Evolutionary conservation across 2,329 filamentous ascomycete genomes (phyloP).

Genomic region (Ceratocystis destructans): DNA sequence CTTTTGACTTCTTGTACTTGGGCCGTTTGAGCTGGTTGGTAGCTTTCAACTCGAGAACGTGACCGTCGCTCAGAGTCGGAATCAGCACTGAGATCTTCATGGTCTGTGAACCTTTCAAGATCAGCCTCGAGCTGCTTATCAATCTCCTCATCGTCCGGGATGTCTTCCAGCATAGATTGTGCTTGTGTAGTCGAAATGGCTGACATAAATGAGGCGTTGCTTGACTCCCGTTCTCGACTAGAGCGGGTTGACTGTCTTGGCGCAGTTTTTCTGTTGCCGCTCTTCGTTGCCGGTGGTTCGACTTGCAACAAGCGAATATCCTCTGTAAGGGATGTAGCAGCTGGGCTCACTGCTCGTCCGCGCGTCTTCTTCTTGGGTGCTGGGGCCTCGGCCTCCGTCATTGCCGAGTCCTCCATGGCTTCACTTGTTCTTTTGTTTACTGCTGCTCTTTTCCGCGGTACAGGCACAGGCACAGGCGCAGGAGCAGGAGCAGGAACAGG

Average conservation of each 20-base stretch:
- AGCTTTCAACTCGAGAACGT: slow-evolving; percentile 24
- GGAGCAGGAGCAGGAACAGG: not conserved
- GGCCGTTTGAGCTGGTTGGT: slow-evolving; percentile 18
- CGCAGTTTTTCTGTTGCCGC: slow-evolving; percentile 30
- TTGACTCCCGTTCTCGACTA: slow-evolving; percentile 16
- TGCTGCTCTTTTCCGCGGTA: slow-evolving; percentile 30
- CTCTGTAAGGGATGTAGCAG: slow-evolving; percentile 24
- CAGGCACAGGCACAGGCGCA: slow-evolving; percentile 23
- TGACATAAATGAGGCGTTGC: slow-evolving; percentile 38
- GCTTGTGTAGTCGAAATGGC: slow-evolving; percentile 36
- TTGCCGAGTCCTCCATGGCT: slow-evolving; percentile 37
- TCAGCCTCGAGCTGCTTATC: slow-evolving; percentile 53
- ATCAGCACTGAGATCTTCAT: slow-evolving; percentile 36
- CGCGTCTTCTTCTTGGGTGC: slow-evolving; percentile 47
- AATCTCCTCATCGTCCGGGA: slow-evolving; percentile 50
- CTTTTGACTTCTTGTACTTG: not conserved
- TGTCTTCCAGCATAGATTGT: slow-evolving; percentile 28
- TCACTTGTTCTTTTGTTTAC: slow-evolving; percentile 51
- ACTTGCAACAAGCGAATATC: not conserved
- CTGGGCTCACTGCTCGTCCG: slow-evolving; percentile 36
- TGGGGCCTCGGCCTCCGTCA: slow-evolving; percentile 33
- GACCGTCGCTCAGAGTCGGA: slow-evolving; percentile 32
- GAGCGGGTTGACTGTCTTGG: slow-evolving; percentile 29
- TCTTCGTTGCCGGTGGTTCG: slow-evolving; percentile 23
- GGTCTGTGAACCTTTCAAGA: slow-evolving; percentile 42